These are phyloP conservation scores for Suillus variegatus DNA, from an alignment of 768 basidiomycete species.

Conservation along the genomic window DNA sequence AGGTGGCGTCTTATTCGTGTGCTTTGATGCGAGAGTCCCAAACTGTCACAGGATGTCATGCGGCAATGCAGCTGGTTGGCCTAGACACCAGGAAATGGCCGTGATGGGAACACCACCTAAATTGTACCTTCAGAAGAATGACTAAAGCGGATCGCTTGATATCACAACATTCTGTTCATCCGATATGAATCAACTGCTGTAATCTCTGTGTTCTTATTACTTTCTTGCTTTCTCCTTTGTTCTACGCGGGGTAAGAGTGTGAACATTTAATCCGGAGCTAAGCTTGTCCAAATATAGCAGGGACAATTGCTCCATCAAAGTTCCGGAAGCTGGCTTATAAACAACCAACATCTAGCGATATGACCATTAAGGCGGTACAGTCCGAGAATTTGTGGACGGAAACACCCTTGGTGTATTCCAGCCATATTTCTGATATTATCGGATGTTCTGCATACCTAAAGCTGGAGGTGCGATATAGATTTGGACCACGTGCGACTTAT, in stretches of 20 bases:
- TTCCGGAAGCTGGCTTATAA: not conserved
- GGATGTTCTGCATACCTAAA: conserved; percentile 65
- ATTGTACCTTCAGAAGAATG: not conserved
- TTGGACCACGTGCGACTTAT: not conserved
- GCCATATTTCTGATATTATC: conserved; percentile 52
- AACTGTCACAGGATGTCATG: not conserved
- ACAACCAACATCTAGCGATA: conserved; percentile 4
- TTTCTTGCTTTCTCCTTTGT: not conserved
- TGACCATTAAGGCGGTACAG: conserved; percentile 6
- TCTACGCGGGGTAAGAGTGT: not conserved
- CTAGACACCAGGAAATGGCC: not conserved
- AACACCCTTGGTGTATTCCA: conserved; percentile 68
- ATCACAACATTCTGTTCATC: not conserved
- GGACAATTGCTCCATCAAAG: not conserved
- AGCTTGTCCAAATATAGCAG: not conserved
- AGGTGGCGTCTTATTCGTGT: not conserved
- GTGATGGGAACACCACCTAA: conserved; percentile 4
- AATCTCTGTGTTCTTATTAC: not conserved
- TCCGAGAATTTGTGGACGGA: conserved; percentile 48
- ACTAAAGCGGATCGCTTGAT: not conserved
- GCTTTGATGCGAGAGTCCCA: not conserved
- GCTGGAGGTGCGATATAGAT: conserved; percentile 54
- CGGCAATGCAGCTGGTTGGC: not conserved
- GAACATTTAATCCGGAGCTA: not conserved
- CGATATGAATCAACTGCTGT: not conserved